phyloP scores from a whole-genome alignment of 2,329 filamentous ascomycete genomes.

The Corinectria fuckeliana region DNA sequence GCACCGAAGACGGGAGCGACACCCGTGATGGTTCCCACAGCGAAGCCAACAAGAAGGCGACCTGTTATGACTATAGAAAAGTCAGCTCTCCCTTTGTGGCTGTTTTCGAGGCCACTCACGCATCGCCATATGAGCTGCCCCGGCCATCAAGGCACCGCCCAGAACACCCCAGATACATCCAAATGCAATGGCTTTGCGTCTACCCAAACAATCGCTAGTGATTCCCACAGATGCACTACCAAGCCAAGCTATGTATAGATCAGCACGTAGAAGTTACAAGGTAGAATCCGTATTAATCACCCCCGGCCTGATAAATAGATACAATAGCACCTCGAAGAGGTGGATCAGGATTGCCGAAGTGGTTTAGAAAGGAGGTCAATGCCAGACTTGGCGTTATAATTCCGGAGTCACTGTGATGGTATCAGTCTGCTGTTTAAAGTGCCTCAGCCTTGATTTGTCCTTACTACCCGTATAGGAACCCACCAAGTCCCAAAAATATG shows the following conservation, averaged over 20 bases:
- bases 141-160: conserved; percentile 49
- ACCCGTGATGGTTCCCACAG: conserved; percentile 50
- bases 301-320: conserved; percentile 49
- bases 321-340: conserved; percentile 48
- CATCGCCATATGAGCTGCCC: conserved; percentile 49
- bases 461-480: conserved; percentile 49
- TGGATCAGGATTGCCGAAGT: conserved; percentile 45
- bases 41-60: conserved; percentile 47
- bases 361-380: conserved; percentile 42
- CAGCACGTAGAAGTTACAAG: background rate
- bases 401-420: conserved; percentile 44
- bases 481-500: conserved; percentile 48
- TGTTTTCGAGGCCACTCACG: conserved; percentile 33
- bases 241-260: conserved; percentile 42
- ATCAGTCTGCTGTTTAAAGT: background rate
- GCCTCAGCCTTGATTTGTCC: conserved; percentile 3
- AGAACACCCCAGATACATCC: conserved; percentile 49
- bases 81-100: background rate
- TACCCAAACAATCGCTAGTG: conserved; percentile 46
- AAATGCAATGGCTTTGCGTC: conserved; percentile 49
- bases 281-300: conserved; percentile 21
- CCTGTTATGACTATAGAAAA: conserved; percentile 43
- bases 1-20: conserved; percentile 50
- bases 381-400: conserved; percentile 51
- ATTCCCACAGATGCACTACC: conserved; percentile 49